These are phyloP conservation scores for Triticum urartu DNA, from an alignment of 176 grass and related monocot genomes.

Conservation along the genomic window DNA sequence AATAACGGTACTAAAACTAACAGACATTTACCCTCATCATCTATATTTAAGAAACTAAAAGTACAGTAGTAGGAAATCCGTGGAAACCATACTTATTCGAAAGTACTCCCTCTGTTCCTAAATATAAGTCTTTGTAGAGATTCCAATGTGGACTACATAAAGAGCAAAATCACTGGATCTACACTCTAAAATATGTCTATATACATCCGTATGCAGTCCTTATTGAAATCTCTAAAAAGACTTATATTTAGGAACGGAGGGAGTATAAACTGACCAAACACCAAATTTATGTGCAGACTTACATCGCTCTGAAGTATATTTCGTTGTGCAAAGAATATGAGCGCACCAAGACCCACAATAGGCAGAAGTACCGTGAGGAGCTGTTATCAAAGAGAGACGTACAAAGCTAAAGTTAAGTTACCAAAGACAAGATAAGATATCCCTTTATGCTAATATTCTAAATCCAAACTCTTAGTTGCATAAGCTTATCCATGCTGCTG, in stretches of 20 bases:
- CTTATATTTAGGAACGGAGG: no score
- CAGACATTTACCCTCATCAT: constrained; percentile 1
- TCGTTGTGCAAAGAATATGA: constrained; percentile 78
- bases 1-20: not conserved
- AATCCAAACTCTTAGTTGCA: not conserved
- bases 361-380: constrained; percentile 73
- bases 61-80: not conserved
- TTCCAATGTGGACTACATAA: no score
- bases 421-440: constrained; percentile 1
- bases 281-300: constrained; percentile 28
- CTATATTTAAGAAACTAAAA: not conserved
- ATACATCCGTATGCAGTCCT: no score
- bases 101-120: no score
- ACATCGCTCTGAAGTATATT: constrained; percentile 82
- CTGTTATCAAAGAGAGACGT: constrained; percentile 39
- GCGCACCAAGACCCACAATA: constrained; percentile 69
- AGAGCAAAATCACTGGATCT: no score
- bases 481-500: not conserved
- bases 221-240: no score
- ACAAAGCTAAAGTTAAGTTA: constrained; percentile 7
- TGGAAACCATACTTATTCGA: not conserved
- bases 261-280: not conserved
- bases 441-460: not conserved
- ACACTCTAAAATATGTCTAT: no score
- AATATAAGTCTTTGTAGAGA: no score